Conservation (phyloP, 2,329 filamentous ascomycete genomes). For the Aspergillus ochraceoroseus region DNA sequence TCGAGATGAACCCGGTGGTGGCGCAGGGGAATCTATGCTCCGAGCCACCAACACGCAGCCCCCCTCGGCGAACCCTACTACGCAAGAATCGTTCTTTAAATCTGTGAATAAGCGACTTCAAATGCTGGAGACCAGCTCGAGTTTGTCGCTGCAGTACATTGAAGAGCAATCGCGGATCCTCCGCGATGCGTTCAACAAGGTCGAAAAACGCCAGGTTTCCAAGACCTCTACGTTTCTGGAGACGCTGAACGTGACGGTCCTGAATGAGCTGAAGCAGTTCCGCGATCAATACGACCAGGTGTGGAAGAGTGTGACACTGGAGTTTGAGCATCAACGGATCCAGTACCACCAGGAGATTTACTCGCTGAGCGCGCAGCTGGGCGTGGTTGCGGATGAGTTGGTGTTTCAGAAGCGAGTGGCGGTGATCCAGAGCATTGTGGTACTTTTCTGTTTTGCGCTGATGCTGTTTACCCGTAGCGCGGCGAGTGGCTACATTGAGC, state of each 20-base stretch:
- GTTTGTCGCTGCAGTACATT: conserved; percentile 88
- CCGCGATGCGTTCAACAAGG: conserved; percentile 76
- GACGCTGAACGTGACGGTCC: conserved; percentile 79
- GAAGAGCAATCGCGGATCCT: conserved; percentile 91
- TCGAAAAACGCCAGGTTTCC: conserved; percentile 80
- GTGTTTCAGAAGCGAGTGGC: conserved; percentile 81
- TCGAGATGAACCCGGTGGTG: conserved; percentile 32
- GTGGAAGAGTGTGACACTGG: conserved; percentile 91
- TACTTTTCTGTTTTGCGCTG: conserved; percentile 79
- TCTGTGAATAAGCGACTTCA: conserved; percentile 89
- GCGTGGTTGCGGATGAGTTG: conserved; percentile 88
- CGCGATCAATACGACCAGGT: conserved; percentile 89
- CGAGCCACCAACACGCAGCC: conserved; percentile 45
- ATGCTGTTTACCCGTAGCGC: conserved; percentile 66
- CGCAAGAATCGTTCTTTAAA: conserved; percentile 98
- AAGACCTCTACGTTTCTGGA: conserved; percentile 79
- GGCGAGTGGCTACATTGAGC: conserved; percentile 43
- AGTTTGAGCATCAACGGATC: conserved; percentile 81
- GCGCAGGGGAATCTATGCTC: conserved; percentile 25
- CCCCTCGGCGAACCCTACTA: conserved; percentile 64
- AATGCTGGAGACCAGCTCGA: conserved; percentile 86
- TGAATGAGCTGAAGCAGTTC: conserved; percentile 71
- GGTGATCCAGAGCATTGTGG: conserved; percentile 80
- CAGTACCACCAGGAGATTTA: conserved; percentile 77
- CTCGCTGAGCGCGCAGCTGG: conserved; percentile 73